Evolutionary conservation across 345 rosid species (phyloP), one percentile per base, ranked within the genome.

Genomic region (Eucalyptus pumila): DNA sequence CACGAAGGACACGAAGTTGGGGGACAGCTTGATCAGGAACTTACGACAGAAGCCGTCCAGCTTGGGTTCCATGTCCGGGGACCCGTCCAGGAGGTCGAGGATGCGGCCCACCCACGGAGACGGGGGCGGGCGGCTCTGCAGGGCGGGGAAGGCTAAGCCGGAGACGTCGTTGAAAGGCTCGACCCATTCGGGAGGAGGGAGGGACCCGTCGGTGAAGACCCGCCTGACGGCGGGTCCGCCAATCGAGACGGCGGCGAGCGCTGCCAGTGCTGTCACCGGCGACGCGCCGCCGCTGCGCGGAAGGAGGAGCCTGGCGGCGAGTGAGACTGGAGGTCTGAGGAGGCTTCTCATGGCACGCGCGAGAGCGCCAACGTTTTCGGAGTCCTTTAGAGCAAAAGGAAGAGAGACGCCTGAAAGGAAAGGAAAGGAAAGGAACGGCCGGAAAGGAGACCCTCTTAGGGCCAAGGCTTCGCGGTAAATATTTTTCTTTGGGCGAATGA

Each of bases 121-220:
- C 5, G 94, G 96, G 42, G 92, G 86, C 34, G 93, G 92, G 92
- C 90, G 92, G 92, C 90, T 89, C 62, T 88, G 91, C 62, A 89
- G 90, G 60, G 89, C 87, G 80, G 93, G 92, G 88, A 92, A 92
- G 88, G 93, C 95, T 51, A 95, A 87, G 90, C 92, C 98, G 51
- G 99, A 96, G 58, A 94, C 92, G 89, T 97, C 97, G 90, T 62
- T 87, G 87, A 95, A 92, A 80, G 99, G 99, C 42, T 97, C 99
- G 80, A 96, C 89, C 99, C 98, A 97, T 92, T 97, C 98, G 52
- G 98, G 97, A 89, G 99, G 96, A 89, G 98, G 98, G 27, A 93
- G 89, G 13, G 45, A 40, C 47, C 12, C 45, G 83, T 21, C 27
- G 47, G 47, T 76, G 47, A 37, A 76, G 83, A 21, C 83, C 83